Conservation (phyloP, 2,329 filamentous ascomycete genomes). For the Sclerotinia minor region DNA sequence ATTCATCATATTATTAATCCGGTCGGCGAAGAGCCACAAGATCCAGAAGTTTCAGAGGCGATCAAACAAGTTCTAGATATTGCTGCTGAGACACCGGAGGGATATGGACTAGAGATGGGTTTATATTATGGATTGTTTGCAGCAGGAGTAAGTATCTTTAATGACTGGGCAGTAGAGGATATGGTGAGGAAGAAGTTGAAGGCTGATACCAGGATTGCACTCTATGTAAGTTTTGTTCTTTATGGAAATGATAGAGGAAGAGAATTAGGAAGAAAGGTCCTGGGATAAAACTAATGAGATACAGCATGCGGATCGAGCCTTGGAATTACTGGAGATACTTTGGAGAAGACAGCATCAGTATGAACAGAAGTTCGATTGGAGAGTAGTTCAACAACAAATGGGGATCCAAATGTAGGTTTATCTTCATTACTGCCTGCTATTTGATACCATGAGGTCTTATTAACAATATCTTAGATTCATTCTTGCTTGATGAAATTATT, state of each 20-base stretch:
- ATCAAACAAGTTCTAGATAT: slow-evolving; percentile 38
- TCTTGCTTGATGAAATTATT: slow-evolving; percentile 10
- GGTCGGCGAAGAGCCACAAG: slow-evolving; percentile 30
- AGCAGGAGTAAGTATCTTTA: slow-evolving; percentile 37
- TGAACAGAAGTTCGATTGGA: slow-evolving; percentile 39
- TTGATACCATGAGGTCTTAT: background rate
- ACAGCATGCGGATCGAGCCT: slow-evolving; percentile 39
- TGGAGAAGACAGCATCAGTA: slow-evolving; percentile 41
- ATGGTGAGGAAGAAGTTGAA: slow-evolving; percentile 37
- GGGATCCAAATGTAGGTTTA: slow-evolving; percentile 38
- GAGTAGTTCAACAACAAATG: slow-evolving; percentile 39
- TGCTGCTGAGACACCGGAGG: slow-evolving; percentile 38
- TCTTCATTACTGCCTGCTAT: background rate
- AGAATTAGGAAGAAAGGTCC: background rate
- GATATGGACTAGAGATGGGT: slow-evolving; percentile 41
- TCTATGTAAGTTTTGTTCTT: slow-evolving; percentile 36
- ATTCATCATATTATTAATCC: slow-evolving; percentile 39
- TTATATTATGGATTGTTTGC: slow-evolving; percentile 41
- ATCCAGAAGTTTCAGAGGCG: slow-evolving; percentile 34
- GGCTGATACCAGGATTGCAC: slow-evolving; percentile 35
- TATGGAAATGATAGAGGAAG: no score
- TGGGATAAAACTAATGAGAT: slow-evolving; percentile 18
- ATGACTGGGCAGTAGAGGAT: slow-evolving; percentile 36
- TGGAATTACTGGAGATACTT: slow-evolving; percentile 38
- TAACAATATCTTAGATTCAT: slow-evolving; percentile 23